phyloP scores from a whole-genome alignment of 345 rosid genomes.

The Euphorbia pulcherrima region DNA sequence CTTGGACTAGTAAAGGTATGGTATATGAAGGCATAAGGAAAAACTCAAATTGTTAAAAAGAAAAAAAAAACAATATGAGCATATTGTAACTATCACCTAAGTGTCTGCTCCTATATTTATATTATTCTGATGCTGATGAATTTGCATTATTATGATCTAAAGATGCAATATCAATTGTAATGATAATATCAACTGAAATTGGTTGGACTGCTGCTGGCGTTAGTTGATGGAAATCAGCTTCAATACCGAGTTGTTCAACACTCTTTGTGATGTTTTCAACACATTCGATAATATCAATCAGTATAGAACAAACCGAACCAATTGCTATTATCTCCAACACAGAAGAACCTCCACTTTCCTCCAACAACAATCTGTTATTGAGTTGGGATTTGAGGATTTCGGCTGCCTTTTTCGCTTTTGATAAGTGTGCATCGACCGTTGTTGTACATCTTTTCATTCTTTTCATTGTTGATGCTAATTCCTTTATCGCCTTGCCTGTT shows the following conservation, averaged over 20 bases:
- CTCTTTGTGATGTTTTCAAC: constrained; percentile 48
- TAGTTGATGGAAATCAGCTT: constrained; percentile 49
- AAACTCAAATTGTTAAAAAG: too few species aligned
- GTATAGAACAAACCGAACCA: constrained; percentile 45
- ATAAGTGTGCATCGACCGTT: constrained; percentile 35
- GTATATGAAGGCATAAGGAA: too few species aligned
- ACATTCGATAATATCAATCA: constrained; percentile 46
- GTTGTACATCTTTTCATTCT: constrained; percentile 39
- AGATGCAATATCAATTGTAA: neutral
- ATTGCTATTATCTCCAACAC: constrained; percentile 35
- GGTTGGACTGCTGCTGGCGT: neutral
- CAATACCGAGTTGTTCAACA: constrained; percentile 49
- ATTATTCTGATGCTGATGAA: neutral
- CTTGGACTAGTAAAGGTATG: too few species aligned
- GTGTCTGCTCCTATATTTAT: too few species aligned
- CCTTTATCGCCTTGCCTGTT: constrained; percentile 50
- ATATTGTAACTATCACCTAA: too few species aligned
- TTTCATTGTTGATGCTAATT: constrained; percentile 43
- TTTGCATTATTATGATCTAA: neutral
- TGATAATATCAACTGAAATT: neutral
- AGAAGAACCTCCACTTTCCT: constrained; percentile 15
- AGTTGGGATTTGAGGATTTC: constrained; percentile 43
- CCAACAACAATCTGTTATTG: constrained; percentile 3
- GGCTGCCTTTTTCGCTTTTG: constrained; percentile 34
- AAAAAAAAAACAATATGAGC: too few species aligned